Conservation (phyloP, 1,284 basidiomycete genomes). For the Naganishia albida region DNA sequence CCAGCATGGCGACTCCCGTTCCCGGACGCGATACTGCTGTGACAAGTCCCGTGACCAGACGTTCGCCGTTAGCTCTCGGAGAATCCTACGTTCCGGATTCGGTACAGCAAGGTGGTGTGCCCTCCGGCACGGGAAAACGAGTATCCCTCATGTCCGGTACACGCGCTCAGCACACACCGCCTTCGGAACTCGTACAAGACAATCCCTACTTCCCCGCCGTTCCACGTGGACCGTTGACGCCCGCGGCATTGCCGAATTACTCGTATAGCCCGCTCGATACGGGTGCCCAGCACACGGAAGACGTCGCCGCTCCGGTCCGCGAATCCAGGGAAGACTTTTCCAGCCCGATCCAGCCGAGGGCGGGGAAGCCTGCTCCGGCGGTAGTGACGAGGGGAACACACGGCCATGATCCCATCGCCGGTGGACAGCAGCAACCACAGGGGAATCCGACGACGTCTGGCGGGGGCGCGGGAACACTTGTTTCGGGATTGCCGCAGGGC, state of each 20-base stretch:
- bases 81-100: constrained; percentile 10
- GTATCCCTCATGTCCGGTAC: constrained; percentile 23
- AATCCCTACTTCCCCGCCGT: constrained; percentile 46
- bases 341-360: constrained; percentile 22
- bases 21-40: not conserved
- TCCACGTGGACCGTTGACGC: constrained; percentile 19
- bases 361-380: constrained; percentile 25
- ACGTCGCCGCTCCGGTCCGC: not conserved
- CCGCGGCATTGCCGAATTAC: constrained; percentile 29
- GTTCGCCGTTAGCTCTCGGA: not conserved
- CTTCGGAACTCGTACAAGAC: constrained; percentile 5
- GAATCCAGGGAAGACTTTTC: not conserved
- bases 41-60: not conserved
- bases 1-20: constrained; percentile 27
- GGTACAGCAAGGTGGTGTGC: constrained; percentile 13
- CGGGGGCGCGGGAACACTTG: not conserved
- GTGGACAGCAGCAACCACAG: not conserved
- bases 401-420: constrained; percentile 11
- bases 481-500: not conserved
- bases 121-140: constrained; percentile 1
- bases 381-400: constrained; percentile 16
- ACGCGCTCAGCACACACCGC: not conserved
- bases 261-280: constrained; percentile 7
- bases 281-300: constrained; percentile 13
- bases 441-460: not conserved